Conservation (phyloP, 2,329 filamentous ascomycete genomes). For the Pyrenophora graminea region DNA sequence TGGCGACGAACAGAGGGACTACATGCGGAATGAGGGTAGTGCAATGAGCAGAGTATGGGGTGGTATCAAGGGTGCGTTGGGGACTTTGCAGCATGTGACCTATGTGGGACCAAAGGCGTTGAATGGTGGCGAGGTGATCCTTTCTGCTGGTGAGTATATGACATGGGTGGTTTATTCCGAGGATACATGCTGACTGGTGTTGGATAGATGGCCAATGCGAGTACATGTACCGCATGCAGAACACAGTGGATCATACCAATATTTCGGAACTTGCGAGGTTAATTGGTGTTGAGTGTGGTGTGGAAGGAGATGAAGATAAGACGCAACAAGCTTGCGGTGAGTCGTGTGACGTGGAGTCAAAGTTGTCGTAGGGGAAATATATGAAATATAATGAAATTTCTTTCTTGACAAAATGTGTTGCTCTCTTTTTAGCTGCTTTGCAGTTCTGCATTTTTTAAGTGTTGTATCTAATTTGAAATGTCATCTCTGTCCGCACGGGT, state of each 20-base stretch:
- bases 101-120: constrained; percentile 29
- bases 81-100: constrained; percentile 20
- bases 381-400: too few species aligned
- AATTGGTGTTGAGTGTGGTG: neutral
- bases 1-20: constrained; percentile 24
- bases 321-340: too few species aligned
- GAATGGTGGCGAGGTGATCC: constrained; percentile 30
- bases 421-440: too few species aligned
- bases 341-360: too few species aligned
- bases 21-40: constrained; percentile 28
- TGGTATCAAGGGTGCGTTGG: constrained; percentile 26
- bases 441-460: too few species aligned
- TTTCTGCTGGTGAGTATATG: constrained; percentile 19
- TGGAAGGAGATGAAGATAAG: too few species aligned
- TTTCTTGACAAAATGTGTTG: too few species aligned
- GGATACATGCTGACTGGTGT: neutral
- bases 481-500: too few species aligned
- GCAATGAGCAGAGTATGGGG: constrained; percentile 16
- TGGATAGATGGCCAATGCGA: constrained; percentile 26
- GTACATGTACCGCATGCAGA: constrained; percentile 34
- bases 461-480: too few species aligned
- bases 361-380: too few species aligned
- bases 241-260: constrained; percentile 31
- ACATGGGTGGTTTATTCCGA: neutral
- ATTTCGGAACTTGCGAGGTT: constrained; percentile 20